phyloP scores from a whole-genome alignment of 352 stramenopile genomes.

The Pythium oligandrum region DNA sequence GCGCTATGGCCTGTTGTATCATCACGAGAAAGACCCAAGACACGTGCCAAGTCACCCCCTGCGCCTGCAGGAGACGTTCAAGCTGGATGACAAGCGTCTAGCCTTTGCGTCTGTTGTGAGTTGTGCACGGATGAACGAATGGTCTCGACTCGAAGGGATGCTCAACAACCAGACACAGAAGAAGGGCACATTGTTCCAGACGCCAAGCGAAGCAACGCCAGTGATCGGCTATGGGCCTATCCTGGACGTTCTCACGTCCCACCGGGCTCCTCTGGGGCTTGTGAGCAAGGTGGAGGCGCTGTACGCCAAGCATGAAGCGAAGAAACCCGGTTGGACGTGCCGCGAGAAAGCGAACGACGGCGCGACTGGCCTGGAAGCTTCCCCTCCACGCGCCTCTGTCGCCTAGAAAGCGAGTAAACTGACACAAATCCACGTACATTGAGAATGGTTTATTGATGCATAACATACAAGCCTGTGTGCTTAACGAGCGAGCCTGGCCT shows the following conservation, averaged over 20 bases:
- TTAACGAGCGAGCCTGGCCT: no score
- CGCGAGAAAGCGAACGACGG: constrained; percentile 9
- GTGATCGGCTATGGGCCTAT: constrained; percentile 70
- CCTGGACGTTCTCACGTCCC: constrained; percentile 49
- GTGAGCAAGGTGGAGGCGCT: constrained; percentile 39
- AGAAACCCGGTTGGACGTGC: constrained; percentile 45
- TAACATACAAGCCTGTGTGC: no score
- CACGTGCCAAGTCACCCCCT: constrained; percentile 20
- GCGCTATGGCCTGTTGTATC: constrained; percentile 62
- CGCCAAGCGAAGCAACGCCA: constrained; percentile 15
- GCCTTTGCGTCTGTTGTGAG: constrained; percentile 46
- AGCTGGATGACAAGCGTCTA: constrained; percentile 44
- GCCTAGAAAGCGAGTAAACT: no score
- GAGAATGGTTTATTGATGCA: no score
- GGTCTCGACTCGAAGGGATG: constrained; percentile 45
- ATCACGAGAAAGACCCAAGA: constrained; percentile 28
- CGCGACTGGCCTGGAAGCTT: no score
- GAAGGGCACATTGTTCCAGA: constrained; percentile 29
- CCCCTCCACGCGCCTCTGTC: no score
- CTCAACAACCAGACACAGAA: constrained; percentile 35
- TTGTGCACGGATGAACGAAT: constrained; percentile 41
- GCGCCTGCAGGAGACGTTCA: constrained; percentile 36
- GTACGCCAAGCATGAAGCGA: constrained; percentile 48
- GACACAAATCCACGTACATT: no score
- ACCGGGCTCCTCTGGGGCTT: constrained; percentile 39